Conservation (phyloP, 2,329 filamentous ascomycete genomes). For the Drechmeria coniospora region DNA sequence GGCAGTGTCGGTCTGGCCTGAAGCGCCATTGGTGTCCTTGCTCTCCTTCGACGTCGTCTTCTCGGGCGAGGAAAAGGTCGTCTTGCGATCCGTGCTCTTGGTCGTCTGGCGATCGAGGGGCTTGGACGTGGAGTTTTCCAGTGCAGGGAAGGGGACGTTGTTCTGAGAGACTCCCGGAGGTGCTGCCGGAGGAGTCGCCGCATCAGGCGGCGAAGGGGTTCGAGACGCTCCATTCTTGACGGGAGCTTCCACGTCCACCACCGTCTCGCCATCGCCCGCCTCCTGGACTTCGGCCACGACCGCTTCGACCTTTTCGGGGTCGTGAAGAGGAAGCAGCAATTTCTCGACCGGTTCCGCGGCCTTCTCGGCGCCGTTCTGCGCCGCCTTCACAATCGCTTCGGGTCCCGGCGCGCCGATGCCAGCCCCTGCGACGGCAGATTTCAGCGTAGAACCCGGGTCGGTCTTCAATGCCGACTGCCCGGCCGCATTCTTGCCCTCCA, state of each 20-base stretch:
- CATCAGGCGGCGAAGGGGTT: no score
- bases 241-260: conserved; percentile 18
- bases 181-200: no score
- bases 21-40: conserved; percentile 15
- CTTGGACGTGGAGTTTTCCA: conserved; percentile 23
- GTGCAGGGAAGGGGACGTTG: conserved; percentile 29
- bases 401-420: conserved; percentile 28
- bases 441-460: conserved; percentile 15
- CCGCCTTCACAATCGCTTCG: conserved; percentile 19
- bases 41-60: conserved; percentile 26
- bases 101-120: conserved; percentile 20
- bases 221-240: not conserved
- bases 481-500: conserved; percentile 36
- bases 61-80: conserved; percentile 40
- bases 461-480: conserved; percentile 34
- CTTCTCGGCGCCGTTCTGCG: conserved; percentile 18
- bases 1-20: conserved; percentile 29
- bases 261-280: conserved; percentile 13
- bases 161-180: conserved; percentile 15
- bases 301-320: conserved; percentile 17
- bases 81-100: conserved; percentile 30
- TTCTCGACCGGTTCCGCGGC: conserved; percentile 15
- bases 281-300: no score
- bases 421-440: conserved; percentile 18
- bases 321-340: conserved; percentile 6